Conservation (phyloP, 2,329 filamentous ascomycete genomes). For the Triangularia setosa region DNA sequence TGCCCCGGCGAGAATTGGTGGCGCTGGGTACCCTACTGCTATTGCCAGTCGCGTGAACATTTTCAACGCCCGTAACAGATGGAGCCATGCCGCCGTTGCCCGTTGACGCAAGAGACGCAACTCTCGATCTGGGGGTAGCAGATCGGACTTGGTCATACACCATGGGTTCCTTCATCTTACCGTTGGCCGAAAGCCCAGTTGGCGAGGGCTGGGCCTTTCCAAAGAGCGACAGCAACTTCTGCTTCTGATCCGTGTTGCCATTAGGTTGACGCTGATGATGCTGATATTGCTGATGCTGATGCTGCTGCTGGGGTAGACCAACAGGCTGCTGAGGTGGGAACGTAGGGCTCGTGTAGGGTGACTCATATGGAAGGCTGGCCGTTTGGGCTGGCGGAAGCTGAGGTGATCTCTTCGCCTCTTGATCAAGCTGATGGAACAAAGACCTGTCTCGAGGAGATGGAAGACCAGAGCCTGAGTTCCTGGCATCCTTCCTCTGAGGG, state of each 20-base stretch:
- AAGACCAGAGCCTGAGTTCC: constrained; percentile 13
- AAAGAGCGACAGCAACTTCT: constrained; percentile 59
- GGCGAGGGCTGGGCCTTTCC: constrained; percentile 41
- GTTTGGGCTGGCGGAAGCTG: constrained; percentile 13
- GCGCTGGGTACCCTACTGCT: constrained; percentile 26
- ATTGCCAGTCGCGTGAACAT: constrained; percentile 27
- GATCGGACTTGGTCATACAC: constrained; percentile 24
- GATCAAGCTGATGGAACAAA: constrained; percentile 17
- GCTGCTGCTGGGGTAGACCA: constrained; percentile 2
- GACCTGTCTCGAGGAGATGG: constrained; percentile 21
- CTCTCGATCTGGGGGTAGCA: constrained; percentile 33
- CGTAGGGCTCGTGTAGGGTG: constrained; percentile 24
- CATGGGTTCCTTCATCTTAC: constrained; percentile 28
- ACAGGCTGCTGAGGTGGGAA: constrained; percentile 7
- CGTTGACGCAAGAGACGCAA: constrained; percentile 38
- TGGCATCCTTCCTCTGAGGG: constrained; percentile 22
- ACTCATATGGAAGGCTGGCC: constrained; percentile 21
- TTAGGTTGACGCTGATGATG: constrained; percentile 34
- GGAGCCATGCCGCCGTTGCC: background rate
- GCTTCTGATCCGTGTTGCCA: constrained; percentile 40
- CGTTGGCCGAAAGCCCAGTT: constrained; percentile 15
- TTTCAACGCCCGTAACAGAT: background rate
- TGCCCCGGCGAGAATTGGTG: constrained; percentile 41
- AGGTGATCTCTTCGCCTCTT: constrained; percentile 19
- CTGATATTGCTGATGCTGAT: constrained; percentile 24